Conservation (phyloP, 2,329 filamentous ascomycete species). For the Fusarium sp. region DNA sequence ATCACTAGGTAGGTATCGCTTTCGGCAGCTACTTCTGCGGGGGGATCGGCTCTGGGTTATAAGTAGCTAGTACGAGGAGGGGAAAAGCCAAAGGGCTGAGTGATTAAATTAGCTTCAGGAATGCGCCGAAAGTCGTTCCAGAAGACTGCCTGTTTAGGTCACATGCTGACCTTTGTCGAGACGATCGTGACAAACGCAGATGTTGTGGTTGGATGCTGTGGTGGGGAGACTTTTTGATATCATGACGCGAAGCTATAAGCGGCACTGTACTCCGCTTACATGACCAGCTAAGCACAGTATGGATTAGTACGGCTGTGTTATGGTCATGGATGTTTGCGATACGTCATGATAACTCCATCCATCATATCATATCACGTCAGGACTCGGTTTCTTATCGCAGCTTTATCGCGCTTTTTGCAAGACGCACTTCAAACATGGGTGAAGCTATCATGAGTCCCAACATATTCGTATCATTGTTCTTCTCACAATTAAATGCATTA, state of each 20-base stretch:
- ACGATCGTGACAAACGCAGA: conserved; percentile 49
- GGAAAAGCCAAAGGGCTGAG: conserved; percentile 18
- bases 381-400: neutral
- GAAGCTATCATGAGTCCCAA: neutral
- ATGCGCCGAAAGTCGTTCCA: conserved; percentile 40
- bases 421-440: neutral
- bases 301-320: neutral
- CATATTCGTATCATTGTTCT: neutral
- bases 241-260: neutral
- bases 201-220: conserved; percentile 46
- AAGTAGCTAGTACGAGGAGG: conserved; percentile 39
- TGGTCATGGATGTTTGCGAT: conserved; percentile 9
- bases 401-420: neutral
- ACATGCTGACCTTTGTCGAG: conserved; percentile 44
- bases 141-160: conserved; percentile 43
- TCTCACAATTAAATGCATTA: conserved; percentile 7
- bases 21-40: conserved; percentile 3
- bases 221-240: conserved; percentile 38
- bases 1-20: conserved; percentile 7
- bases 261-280: neutral
- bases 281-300: neutral
- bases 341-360: conserved; percentile 32
- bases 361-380: conserved; percentile 21
- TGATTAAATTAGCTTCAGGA: conserved; percentile 30
- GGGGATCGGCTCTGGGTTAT: conserved; percentile 46